phyloP scores from a whole-genome alignment of 2,329 filamentous ascomycete genomes.

The Acephala macrosclerotiorum region DNA sequence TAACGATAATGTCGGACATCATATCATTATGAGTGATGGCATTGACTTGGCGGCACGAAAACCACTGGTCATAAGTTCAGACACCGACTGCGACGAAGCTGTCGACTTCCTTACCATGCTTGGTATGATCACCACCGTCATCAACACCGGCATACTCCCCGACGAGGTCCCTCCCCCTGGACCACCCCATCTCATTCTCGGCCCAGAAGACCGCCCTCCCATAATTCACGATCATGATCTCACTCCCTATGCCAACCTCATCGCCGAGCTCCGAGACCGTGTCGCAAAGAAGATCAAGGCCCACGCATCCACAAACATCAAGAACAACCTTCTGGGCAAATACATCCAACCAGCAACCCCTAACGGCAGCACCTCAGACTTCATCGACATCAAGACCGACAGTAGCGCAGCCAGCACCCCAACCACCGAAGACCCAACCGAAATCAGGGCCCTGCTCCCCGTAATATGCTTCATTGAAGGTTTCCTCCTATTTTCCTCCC shows the following conservation, averaged over 20 bases:
- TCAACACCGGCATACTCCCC: conserved; percentile 4
- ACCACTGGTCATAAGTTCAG: conserved; percentile 22
- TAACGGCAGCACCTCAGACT: neutral
- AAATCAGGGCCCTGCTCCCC: neutral
- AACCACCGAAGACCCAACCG: neutral
- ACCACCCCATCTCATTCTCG: neutral
- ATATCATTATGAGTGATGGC: conserved; percentile 8
- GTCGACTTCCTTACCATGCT: conserved; percentile 30
- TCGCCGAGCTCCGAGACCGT: neutral
- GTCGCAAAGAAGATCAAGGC: neutral
- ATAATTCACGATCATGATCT: neutral
- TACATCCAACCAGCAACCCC: neutral
- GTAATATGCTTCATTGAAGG: conserved; percentile 33
- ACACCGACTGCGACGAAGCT: conserved; percentile 31
- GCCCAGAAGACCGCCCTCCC: neutral
- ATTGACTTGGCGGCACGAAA: neutral
- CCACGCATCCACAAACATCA: neutral
- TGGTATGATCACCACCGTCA: conserved; percentile 7
- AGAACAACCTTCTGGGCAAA: neutral
- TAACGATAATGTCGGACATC: conserved; percentile 15
- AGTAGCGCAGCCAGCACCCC: neutral
- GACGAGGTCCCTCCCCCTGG: neutral
- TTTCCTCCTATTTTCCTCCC: conserved; percentile 25
- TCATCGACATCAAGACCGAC: neutral
- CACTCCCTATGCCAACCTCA: neutral